Base-by-base conservation (phyloP, 2,329 filamentous ascomycete species). In the Tolypocladium endophyticum region DNA sequence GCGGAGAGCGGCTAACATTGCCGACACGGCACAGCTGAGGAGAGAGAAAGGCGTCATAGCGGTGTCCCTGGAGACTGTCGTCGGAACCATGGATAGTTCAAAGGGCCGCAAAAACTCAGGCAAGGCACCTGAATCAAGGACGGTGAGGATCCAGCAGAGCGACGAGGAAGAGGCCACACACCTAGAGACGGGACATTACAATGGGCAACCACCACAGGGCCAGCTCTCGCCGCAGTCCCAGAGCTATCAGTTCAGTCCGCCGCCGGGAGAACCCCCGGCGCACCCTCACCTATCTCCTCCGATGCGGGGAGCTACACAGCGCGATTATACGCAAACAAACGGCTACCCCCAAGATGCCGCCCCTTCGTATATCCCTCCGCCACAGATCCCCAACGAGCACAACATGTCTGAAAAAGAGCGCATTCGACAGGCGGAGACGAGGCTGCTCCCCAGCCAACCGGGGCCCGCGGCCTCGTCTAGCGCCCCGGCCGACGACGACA, bases 31-130 rank as follows among this genome's bases (percentile, higher is more conserved):
- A 64, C 85, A 87, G 55, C 84, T 97, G 33, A 83, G 91, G 56
- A 86, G 92, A 47, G 91, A 96, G 70, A 97, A 96, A 70, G 91
- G 90, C 11, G 91, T 97, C n/a, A 87, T 97, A 28, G 88, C 87
- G 0, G 89, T 92, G 59, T 81, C 88, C 0, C 93, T 97, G 66
- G 92, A 97, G 71, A 83, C 96, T 18, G 79, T 96, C 1, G 86
- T 97, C 25, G 94, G 94, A 1, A 96, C 92, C 0, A 82, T 83
- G 41, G 92, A 99, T 71, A 93, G 86, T 65, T 82, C 82, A 8
- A 66, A 68, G 8, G 61, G 62, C 1, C 71, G 68, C 28, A 70
- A 69, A 56, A 61, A 65, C 39, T 57, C 63, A 23, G 67, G 65
- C 52, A 59, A 60, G 9, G 67, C 68, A 3, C 67, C 67, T 28